Evolutionary conservation across 331 rosid genomes (phyloP).

Genomic region (Rhamnella rubrinervis): DNA sequence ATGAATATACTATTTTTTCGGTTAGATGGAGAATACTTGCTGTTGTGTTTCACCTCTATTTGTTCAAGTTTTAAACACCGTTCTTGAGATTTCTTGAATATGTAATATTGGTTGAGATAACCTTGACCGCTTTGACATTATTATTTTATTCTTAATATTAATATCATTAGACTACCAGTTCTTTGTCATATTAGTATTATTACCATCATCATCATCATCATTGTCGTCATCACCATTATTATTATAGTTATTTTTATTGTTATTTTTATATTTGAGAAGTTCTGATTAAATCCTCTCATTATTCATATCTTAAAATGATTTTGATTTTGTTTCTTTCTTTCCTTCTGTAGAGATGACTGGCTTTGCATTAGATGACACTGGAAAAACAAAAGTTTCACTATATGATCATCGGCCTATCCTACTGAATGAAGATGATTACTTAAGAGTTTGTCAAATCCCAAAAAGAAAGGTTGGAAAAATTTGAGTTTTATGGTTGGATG

Average conservation of each 20-base stretch:
- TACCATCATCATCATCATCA: no score
- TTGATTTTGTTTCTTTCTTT: conserved; percentile 12
- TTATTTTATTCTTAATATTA: no score
- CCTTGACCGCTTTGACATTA: no score
- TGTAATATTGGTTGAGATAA: neutral
- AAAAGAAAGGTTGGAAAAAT: conserved; percentile 65
- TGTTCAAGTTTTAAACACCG: no score
- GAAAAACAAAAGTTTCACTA: conserved; percentile 30
- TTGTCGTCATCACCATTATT: no score
- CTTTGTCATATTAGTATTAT: no score
- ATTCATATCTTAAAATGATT: neutral
- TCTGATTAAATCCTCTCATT: neutral
- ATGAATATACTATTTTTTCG: neutral
- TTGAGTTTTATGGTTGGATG: conserved; percentile 16
- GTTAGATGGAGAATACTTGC: neutral
- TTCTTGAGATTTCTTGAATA: neutral
- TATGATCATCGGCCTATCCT: conserved; percentile 67
- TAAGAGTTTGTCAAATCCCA: conserved; percentile 90
- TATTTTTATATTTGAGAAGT: no score
- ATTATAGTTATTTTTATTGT: no score
- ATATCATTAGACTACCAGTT: no score
- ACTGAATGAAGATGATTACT: conserved; percentile 63
- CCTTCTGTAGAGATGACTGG: conserved; percentile 72
- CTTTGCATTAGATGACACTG: conserved; percentile 26
- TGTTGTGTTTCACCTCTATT: neutral